phyloP scores from a whole-genome alignment of 768 basidiomycete species.

The Pleurotus citrinopileatus region DNA sequence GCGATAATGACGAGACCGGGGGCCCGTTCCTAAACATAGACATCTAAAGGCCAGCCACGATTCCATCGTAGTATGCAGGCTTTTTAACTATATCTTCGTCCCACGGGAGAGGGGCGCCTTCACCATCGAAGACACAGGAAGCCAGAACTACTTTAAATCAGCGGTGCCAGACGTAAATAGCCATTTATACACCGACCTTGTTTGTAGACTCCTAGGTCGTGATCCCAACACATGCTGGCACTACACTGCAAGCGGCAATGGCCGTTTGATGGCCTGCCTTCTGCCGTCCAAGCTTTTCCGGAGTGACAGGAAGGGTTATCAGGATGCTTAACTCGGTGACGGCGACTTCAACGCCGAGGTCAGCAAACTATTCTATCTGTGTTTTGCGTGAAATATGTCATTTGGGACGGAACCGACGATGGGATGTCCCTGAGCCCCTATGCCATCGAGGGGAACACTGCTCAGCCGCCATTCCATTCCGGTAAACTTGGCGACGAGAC shows the following conservation, averaged over 20 bases:
- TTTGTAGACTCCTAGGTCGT: slow-evolving; percentile 47
- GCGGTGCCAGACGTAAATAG: neutral
- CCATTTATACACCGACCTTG: slow-evolving; percentile 21
- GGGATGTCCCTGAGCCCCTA: slow-evolving; percentile 61
- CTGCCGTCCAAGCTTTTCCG: slow-evolving; percentile 49
- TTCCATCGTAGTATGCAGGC: too few species aligned
- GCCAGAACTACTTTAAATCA: slow-evolving; percentile 33
- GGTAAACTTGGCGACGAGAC: slow-evolving; percentile 48
- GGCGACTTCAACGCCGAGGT: slow-evolving; percentile 63
- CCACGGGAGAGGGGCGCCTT: slow-evolving; percentile 37
- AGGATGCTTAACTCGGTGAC: slow-evolving; percentile 69
- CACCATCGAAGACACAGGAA: slow-evolving; percentile 33
- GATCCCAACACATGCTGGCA: slow-evolving; percentile 39
- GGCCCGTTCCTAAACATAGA: neutral
- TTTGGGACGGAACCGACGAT: slow-evolving; percentile 56
- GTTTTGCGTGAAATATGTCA: slow-evolving; percentile 41
- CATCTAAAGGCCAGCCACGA: too few species aligned
- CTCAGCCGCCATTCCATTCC: slow-evolving; percentile 48
- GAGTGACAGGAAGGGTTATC: slow-evolving; percentile 51
- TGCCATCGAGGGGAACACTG: slow-evolving; percentile 54
- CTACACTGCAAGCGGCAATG: slow-evolving; percentile 48
- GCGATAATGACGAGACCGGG: neutral
- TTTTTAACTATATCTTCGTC: slow-evolving; percentile 32
- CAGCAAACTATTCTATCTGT: slow-evolving; percentile 51
- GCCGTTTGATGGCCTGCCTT: slow-evolving; percentile 55